Evolutionary conservation across 208 protist genomes (phyloP).

Genomic region (Trypanosoma cruzi): DNA sequence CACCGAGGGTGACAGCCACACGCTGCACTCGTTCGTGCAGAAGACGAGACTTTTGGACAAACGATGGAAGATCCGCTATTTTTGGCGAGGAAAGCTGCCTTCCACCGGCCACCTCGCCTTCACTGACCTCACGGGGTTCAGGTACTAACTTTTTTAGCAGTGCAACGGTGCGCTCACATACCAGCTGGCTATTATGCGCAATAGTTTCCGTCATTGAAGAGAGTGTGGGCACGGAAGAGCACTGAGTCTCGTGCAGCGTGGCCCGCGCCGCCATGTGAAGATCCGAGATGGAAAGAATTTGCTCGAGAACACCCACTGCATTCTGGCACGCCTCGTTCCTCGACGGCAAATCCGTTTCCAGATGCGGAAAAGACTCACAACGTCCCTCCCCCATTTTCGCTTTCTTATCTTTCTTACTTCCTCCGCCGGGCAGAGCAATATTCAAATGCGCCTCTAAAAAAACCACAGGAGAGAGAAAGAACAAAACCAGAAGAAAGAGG

Average conservation of each 20-base stretch:
- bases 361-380: neutral
- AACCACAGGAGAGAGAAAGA: no score
- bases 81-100: neutral
- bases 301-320: constrained; percentile 8
- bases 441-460: no score
- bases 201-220: constrained; percentile 14
- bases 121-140: neutral
- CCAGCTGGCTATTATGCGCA: neutral
- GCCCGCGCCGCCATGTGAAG: constrained; percentile 11
- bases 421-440: no score
- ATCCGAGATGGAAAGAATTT: constrained; percentile 12
- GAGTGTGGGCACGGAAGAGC: neutral
- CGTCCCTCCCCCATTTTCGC: neutral
- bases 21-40: constrained; percentile 24
- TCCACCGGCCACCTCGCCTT: no score
- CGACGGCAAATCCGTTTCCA: neutral
- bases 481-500: no score
- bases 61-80: constrained; percentile 20
- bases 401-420: neutral
- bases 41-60: constrained; percentile 24
- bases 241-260: neutral
- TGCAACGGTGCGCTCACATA: constrained; percentile 18
- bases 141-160: constrained; percentile 7
- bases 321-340: constrained; percentile 15
- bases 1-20: constrained; percentile 19